Evolutionary conservation across 2,329 filamentous ascomycete genomes (phyloP).

Genomic region (Trichoderma brevicompactum): DNA sequence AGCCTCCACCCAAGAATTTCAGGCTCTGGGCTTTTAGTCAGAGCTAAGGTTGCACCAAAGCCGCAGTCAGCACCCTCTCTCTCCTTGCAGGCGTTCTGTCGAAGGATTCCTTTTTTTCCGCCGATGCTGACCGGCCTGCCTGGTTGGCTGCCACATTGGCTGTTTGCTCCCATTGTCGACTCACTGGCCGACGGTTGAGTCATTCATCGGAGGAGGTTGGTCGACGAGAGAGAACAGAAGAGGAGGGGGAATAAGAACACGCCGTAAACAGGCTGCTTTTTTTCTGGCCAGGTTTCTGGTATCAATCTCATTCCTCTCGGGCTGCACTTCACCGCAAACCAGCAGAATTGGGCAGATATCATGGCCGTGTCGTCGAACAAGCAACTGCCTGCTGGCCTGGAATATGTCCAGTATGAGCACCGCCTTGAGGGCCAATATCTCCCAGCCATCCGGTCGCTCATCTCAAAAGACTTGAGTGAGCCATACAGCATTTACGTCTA

Average conservation of each 20-base stretch:
- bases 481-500: slow-evolving; percentile 99
- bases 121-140: slow-evolving; percentile 26
- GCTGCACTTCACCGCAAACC: neutral
- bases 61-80: slow-evolving; percentile 2
- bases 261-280: neutral
- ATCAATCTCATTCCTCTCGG: neutral
- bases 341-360: neutral
- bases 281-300: neutral
- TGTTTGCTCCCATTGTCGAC: slow-evolving; percentile 17
- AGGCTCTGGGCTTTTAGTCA: neutral
- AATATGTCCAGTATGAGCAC: slow-evolving; percentile 67
- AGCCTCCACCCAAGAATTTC: slow-evolving; percentile 3
- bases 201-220: slow-evolving; percentile 6
- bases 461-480: slow-evolving; percentile 94
- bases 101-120: neutral
- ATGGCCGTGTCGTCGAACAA: slow-evolving; percentile 44
- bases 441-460: slow-evolving; percentile 85
- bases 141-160: slow-evolving; percentile 25
- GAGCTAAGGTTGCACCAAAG: neutral
- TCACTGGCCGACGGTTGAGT: slow-evolving; percentile 21
- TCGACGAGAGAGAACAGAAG: neutral
- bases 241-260: neutral
- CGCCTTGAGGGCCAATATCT: slow-evolving; percentile 68
- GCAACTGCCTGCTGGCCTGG: slow-evolving; percentile 52
- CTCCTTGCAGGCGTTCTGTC: neutral